Conservation (phyloP, 2,329 filamentous ascomycete species). For the Botryosphaeria agaves region DNA sequence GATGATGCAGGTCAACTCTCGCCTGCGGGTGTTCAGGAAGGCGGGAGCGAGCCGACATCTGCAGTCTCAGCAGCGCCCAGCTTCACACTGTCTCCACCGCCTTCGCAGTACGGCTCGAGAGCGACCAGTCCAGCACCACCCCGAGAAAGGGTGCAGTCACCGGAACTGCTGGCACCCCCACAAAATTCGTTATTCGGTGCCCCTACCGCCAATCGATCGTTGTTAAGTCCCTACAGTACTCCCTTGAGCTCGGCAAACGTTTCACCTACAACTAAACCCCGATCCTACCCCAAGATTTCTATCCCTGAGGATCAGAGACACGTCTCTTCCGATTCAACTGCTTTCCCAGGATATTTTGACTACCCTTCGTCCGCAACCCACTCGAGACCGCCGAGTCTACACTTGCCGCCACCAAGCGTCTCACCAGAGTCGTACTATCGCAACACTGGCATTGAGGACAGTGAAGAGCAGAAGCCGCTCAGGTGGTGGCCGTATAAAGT, state of each 20-base stretch:
- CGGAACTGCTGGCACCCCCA: background rate
- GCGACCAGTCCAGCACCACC: background rate
- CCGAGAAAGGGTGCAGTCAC: background rate
- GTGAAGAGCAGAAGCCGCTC: conserved; percentile 23
- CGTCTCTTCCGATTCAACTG: conserved; percentile 22
- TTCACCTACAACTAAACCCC: conserved; percentile 8
- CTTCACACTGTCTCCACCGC: conserved; percentile 21
- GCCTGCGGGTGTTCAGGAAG: background rate
- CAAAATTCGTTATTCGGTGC: too few species aligned
- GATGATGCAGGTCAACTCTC: conserved; percentile 6
- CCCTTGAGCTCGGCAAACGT: too few species aligned
- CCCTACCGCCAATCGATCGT: too few species aligned
- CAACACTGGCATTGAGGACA: conserved; percentile 23
- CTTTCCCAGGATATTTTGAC: conserved; percentile 55
- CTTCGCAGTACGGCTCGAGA: conserved; percentile 1
- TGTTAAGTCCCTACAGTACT: too few species aligned
- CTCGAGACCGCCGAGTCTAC: conserved; percentile 36
- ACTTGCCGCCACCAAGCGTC: conserved; percentile 33
- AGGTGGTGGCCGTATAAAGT: conserved; percentile 69
- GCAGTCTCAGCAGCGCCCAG: conserved; percentile 16
- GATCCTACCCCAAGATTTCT: conserved; percentile 20
- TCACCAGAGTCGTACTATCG: conserved; percentile 32
- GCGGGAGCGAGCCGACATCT: background rate
- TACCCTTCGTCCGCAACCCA: conserved; percentile 22
- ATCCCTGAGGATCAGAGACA: conserved; percentile 14